Base-by-base conservation (phyloP, 768 basidiomycete species). In the Russula compacta region DNA sequence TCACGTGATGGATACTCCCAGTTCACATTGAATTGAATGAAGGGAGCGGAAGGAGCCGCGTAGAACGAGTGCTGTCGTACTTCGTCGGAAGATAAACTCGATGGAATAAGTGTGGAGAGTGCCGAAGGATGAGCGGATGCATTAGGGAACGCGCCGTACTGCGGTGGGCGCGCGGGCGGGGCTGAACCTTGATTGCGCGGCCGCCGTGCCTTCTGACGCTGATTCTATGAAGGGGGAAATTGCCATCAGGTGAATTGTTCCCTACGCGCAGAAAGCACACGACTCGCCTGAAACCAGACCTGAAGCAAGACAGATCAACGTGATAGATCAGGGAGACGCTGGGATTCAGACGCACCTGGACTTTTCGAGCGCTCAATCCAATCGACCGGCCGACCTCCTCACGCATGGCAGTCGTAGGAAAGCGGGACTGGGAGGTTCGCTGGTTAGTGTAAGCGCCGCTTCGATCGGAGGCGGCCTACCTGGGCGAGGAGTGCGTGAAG, bases 271-370 rank as follows among this genome's bases (percentile, higher is more conserved):
- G 24, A 58, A 52, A 56, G 50, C 53, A 38, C 53, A 47, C 52
- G 65, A 63, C 76, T 73, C 72, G 88, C 89, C 80, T 92, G 90
- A 74, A 92, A 92, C 90, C 90, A 92, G 67, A 92, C 90, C 90
- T 92, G 68, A 35, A 83, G 86, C 8, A 49, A 43, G 14, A 48
- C 36, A 67, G 59, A 67, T 55, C 46, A 56, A 64, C 47, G 64
- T 32, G 60, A 32, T 58, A 33, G 46, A 64, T 48, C 53, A n/a
- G 32, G 35, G 46, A 32, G 52, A 38, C 43, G 69, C 54, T 59
- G 61, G 62, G 39, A 4, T 17, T 10, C 47, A 38, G 35, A 78
- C 86, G 69, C 67, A 88, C 90, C 83, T 94, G 91, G 3, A 94
- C 91, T 76, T 93, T 91, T 43, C 91, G 82, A 50, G 90, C 89